Base-by-base conservation (phyloP, 345 rosid species). In the Anastatica hierochuntica region DNA sequence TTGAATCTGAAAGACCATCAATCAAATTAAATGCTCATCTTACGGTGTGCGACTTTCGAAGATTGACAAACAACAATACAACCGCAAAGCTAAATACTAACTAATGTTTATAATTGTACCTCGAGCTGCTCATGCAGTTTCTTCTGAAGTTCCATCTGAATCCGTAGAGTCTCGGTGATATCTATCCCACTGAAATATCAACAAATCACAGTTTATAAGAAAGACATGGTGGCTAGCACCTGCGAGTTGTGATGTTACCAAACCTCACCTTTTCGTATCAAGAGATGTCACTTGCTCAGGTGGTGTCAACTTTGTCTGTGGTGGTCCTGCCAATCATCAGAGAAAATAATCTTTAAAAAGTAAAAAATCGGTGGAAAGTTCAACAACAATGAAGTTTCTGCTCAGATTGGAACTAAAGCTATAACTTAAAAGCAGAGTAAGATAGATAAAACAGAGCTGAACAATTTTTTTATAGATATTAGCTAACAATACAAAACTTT, bases 91-190 rank as follows among this genome's bases (percentile, higher is more conserved):
- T 57, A 44, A 36, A 29, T 4, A 24, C n/a, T n/a, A 11, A 23
- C 43, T 19, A 14, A 39, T 50, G 41, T 31, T 4, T 9, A 29
- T 8, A 5, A 7, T 60, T 42, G 18, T 67, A 68, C 72, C 72
- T 68, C 67, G 7, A 68, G 85, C 64, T 85, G 95, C 39, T 80
- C 97, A 47, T 83, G 95, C 63, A 90, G 70, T 60, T 74, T 76
- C 71, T 83, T 90, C 77, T 90, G 97, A 54, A 79, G 78, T 72
- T 81, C 97, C 94, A 90, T 76, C 72, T 90, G 95, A 48, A 85
- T 35, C n/a, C 88, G 81, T 58, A 90, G 68, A 45, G 97, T 90
- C 75, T 85, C 97, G 10, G 90, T 85, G 24, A 89, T 74, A 72
- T 75, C 77, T 11, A 77, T 70, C 59, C 85, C 88, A 69, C 95